Evolutionary conservation across 192 early-diverging fungal species (phyloP), one percentile per base, ranked within the genome.

Genomic region (Pilaira anomala): DNA sequence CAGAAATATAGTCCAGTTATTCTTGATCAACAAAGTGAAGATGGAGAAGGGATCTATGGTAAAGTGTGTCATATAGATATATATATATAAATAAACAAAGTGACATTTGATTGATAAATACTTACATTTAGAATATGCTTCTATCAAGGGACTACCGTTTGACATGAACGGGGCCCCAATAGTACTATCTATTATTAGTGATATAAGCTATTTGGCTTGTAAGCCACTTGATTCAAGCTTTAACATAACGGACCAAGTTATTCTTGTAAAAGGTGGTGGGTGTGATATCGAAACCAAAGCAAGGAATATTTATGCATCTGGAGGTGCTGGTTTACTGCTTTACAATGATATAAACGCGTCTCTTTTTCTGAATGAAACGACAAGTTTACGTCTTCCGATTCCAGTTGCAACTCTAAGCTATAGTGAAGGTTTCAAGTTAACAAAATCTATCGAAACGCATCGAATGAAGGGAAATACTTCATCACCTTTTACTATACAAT

Each of bases 261-360:
- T 77, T 18, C 61, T 89, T 40, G 76, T 88, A 29, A 77, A 79
- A 33, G 82, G 87, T 26, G 88, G 88, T 1, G 75, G 67, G 13
- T 92, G 90, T 41, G 73, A 67, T 1, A 85, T 88, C 69, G 75
- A 66, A 8, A 56, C 71, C 29, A 92, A 92, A 76, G 69, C 83
- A 0, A 48, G 46, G 1, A 71, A 83, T 60, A 84, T 84, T 3
- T 75, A 79, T 39, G 49, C 21, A 7, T 86, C 85, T 2, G 85
- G 85, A 9, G 89, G 85, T 0, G 60, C 72, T n/a, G 89, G 76
- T 28, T 75, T 85, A 7, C 66, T 91, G 26, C 64, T 91, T 18
- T 87, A 86, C 71, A 82, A 86, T 68, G 69, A 68, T 45, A 53
- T 54, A 1, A 19, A 36, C 0, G 62, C 50, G 0, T 49, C 53